Percentiles rank a stretch among this genome's conserved stretches.
phyloP scores from a whole-genome alignment of 441 rosid genomes.

The Erodium trifolium region DNA sequence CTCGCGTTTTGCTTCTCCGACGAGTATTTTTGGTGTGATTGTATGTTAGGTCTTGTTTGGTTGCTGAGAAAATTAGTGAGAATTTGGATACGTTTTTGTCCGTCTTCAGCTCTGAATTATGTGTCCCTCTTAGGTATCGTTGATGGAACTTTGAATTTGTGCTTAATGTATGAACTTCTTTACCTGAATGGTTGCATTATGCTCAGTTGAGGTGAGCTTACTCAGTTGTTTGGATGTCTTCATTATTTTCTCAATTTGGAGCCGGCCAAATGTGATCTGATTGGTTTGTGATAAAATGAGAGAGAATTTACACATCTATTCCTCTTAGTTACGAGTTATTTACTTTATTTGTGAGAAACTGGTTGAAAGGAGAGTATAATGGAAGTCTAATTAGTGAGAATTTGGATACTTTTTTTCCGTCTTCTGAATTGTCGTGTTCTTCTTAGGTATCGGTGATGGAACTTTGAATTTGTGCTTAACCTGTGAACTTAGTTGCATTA shows the following conservation, averaged over 20 bases:
- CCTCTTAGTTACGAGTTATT: not conserved
- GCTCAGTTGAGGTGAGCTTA: not conserved
- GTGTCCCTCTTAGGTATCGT: not conserved
- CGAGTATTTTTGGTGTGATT: not conserved
- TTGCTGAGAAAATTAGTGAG: constrained; percentile 4
- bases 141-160: constrained; percentile 3
- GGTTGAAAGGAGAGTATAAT: constrained; percentile 1
- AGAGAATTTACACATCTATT: constrained; percentile 3
- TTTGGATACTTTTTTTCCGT: not conserved
- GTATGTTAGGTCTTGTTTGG: not conserved
- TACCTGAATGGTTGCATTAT: not conserved
- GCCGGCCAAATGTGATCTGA: not conserved
- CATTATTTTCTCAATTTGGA: not conserved
- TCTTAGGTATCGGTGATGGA: not conserved
- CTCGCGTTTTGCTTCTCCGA: not conserved
- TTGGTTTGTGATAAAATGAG: constrained; percentile 3
- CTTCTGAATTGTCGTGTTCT: not conserved
- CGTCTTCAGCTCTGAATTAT: not conserved
- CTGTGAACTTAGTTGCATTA: not conserved
- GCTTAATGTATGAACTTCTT: not conserved
- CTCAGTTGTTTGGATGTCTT: not conserved
- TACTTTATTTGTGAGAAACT: not conserved
- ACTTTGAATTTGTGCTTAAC: not conserved
- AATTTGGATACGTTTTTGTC: not conserved
- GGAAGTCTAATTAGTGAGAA: constrained; percentile 1